phyloP scores from a whole-genome alignment of 1,139 yeast species.

The Debaryomyces sp. region DNA sequence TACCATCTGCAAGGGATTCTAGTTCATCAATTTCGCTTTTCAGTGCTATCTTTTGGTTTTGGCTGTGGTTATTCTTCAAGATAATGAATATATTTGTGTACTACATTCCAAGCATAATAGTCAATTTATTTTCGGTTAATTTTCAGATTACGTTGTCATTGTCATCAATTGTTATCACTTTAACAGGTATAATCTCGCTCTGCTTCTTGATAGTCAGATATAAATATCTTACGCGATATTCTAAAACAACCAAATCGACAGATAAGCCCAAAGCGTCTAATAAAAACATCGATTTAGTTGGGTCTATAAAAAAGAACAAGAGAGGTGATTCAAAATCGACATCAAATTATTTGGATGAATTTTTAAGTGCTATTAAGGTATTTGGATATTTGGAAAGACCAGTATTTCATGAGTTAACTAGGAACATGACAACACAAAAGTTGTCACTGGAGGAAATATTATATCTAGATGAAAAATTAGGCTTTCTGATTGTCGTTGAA shows the following conservation, averaged over 20 bases:
- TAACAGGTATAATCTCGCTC: slow-evolving; percentile 21
- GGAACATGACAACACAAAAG: slow-evolving; percentile 88
- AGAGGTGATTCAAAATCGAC: slow-evolving; percentile 24
- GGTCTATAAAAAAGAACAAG: slow-evolving; percentile 34
- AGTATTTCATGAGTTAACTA: slow-evolving; percentile 90
- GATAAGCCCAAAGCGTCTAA: slow-evolving; percentile 13
- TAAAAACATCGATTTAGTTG: slow-evolving; percentile 25
- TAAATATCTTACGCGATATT: slow-evolving; percentile 41
- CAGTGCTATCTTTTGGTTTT: slow-evolving; percentile 17
- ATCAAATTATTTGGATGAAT: slow-evolving; percentile 76
- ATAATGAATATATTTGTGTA: slow-evolving; percentile 21
- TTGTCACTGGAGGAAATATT: slow-evolving; percentile 76
- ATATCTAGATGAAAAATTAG: slow-evolving; percentile 70
- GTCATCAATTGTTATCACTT: slow-evolving; percentile 30
- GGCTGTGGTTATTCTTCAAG: slow-evolving; percentile 23
- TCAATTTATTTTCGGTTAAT: slow-evolving; percentile 29
- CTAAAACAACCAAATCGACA: slow-evolving; percentile 26
- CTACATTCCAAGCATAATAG: slow-evolving; percentile 24
- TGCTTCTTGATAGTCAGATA: slow-evolving; percentile 40
- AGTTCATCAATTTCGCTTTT: slow-evolving; percentile 14
- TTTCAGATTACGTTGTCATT: slow-evolving; percentile 39
- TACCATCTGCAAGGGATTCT: slow-evolving; percentile 9
- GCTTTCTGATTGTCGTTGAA: slow-evolving; percentile 93
- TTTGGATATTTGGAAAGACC: slow-evolving; percentile 91
- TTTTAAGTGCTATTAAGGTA: slow-evolving; percentile 85